Base-by-base conservation (phyloP, 768 basidiomycete species). In the Lanmaoa rubissima region DNA sequence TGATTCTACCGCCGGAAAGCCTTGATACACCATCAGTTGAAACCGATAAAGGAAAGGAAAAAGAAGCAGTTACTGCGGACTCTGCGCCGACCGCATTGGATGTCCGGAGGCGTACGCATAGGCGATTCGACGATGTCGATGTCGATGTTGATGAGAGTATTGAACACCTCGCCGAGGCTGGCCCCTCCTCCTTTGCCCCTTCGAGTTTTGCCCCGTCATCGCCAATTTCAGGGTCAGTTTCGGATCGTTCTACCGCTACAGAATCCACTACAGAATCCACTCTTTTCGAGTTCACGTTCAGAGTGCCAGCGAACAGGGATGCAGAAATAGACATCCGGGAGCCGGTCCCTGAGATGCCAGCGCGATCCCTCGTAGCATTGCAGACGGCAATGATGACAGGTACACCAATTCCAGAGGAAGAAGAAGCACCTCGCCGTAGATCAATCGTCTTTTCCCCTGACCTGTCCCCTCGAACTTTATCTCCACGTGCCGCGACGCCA, bases 241-340 rank as follows among this genome's bases (percentile, higher is more conserved):
- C 56, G 3, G 52, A 45, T 48, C 44, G 2, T 49, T 63, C 68
- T n/a, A 61, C 54, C 13, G 54, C 42, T 4, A 5, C 51, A 13
- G 67, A 65, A 16, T 8, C 48, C 3, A 17, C 42, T 4, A 5
- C 51, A 16, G 67, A 65, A 16, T 8, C 48, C 3, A 17, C 53
- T 17, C 45, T 65, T 9, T 70, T 68, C 46, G 67, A 69, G 43
- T 69, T 69, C 42, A 70, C 68, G 1, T 69, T 69, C 54, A 61
- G 49, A 39, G 16, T 44, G 32, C 63, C 57, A 14, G 8, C 46
- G 5, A 31, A 50, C 13, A 28, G 9, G 19, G 39, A 51, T 32
- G n/a, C 54, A 13, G 67, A 63, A 40, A 65, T 57, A 46, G 61
- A 62, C 21, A 52, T 70, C 1, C 61, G 67, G 44, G 67, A 69